Evolutionary conservation across 768 basidiomycete species (phyloP), one percentile per base, ranked within the genome.

Genomic region (Amanita exitialis): DNA sequence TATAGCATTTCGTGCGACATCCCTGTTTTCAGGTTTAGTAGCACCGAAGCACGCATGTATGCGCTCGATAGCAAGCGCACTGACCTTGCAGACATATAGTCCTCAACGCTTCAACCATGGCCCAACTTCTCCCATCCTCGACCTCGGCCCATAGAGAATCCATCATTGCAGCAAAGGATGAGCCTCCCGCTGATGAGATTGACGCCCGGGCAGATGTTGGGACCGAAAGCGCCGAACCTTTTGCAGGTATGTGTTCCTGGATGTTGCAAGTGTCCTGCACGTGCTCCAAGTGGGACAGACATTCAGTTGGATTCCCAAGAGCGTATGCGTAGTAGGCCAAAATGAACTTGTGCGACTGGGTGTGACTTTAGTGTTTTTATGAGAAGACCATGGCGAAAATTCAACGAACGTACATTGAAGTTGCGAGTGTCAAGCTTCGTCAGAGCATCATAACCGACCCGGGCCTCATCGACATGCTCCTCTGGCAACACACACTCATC

Each of bases 301-400:
- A 90, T 51, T 80, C 76, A 2, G 70, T 64, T 15, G 82, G 82
- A 21, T 76, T 71, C 23, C 82, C 80, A 6, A 90, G 64, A 0
- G 90, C 88, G 64, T 88, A 90, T 3, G 83, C 80, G 59, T 86
- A 86, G 64, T 90, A 90, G 2, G 88, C 89, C 44, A 89, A 69
- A 0, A 79, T 74, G 52, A 89, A 72, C 55, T 76, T 69, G 13
- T 87, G 70, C 9, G 82, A 81, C 89, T 92, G 57, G 25, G 44
- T 47, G 53, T 56, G 35, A 57, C 49, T 53, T 56, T 1, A 51
- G 44, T 44, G 50, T 37, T 51, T n/a, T 35, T 36, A 51, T 51
- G 41, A 43, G 50, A 35, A 3, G 25, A 44, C 35, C 21, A 35
- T 2, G 27, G 4, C 16, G 32, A 28, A 25, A 13, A 44, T 25